Conservation (phyloP, 805 yeast genomes). For the Crinitomyces ghanaensis region DNA sequence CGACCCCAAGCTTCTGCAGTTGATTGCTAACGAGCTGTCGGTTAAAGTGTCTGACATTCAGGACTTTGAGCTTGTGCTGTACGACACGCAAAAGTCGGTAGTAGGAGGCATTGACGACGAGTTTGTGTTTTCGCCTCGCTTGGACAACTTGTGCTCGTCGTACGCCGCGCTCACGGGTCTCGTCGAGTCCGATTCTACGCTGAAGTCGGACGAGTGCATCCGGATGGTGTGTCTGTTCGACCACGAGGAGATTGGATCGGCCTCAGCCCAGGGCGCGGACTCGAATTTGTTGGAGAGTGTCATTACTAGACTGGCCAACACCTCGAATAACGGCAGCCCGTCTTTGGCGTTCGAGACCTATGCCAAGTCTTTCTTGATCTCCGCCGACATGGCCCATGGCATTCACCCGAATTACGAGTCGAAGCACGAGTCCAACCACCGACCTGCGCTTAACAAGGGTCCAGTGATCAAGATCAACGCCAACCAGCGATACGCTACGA, state of each 20-base stretch:
- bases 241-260: conserved; percentile 93
- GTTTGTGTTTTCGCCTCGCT: conserved; percentile 81
- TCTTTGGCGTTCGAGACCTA: conserved; percentile 18
- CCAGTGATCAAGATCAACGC: conserved; percentile 93
- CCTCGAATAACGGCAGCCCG: conserved; percentile 21
- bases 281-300: conserved; percentile 80
- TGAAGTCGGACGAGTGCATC: conserved; percentile 44
- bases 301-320: conserved; percentile 52
- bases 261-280: conserved; percentile 93
- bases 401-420: conserved; percentile 84
- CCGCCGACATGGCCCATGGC: conserved; percentile 96
- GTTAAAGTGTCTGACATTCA: conserved; percentile 50
- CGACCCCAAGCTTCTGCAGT: conserved; percentile 52
- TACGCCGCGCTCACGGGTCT: conserved; percentile 68
- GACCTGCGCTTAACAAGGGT: conserved; percentile 74
- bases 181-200: conserved; percentile 35
- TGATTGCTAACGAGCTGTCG: conserved; percentile 55
- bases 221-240: conserved; percentile 77
- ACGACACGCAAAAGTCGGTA: conserved; percentile 72
- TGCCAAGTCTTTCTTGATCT: conserved; percentile 66
- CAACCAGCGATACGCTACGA: conserved; percentile 90
- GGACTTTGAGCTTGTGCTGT: conserved; percentile 81
- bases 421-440: conserved; percentile 66
- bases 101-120: conserved; percentile 87
- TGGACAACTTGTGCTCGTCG: conserved; percentile 85